phyloP scores from a whole-genome alignment of 257 asterid species.

The Agastache rugosa region DNA sequence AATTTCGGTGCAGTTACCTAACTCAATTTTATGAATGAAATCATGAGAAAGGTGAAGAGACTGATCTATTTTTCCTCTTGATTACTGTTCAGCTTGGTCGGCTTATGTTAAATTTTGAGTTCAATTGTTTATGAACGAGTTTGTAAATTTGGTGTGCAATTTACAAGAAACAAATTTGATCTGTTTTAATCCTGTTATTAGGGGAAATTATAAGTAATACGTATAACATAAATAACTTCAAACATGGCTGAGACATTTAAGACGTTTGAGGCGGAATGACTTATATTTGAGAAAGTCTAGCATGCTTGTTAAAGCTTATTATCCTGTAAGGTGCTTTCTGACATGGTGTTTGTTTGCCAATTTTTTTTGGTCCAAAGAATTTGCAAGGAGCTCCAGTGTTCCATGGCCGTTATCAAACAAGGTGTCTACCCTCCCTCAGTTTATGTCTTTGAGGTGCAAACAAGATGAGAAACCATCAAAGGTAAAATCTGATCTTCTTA shows the following conservation, averaged over 20 bases:
- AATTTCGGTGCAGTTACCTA: slow-evolving; percentile 2
- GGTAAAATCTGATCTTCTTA: slow-evolving; percentile 39
- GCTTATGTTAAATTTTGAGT: slow-evolving; percentile 16
- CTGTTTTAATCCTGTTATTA: not conserved
- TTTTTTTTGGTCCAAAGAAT: slow-evolving; percentile 37
- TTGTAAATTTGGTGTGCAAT: not conserved
- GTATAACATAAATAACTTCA: not conserved
- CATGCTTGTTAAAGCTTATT: slow-evolving; percentile 14
- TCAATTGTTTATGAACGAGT: not conserved
- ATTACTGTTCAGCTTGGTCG: slow-evolving; percentile 1
- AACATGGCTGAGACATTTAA: not conserved
- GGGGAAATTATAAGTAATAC: slow-evolving; percentile 1
- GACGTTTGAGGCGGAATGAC: not conserved
- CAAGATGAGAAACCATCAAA: slow-evolving; percentile 54
- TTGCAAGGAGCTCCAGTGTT: slow-evolving; percentile 47
- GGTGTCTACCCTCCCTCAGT: slow-evolving; percentile 57
- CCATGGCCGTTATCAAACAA: slow-evolving; percentile 55
- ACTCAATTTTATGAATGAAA: not conserved
- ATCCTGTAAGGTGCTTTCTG: slow-evolving; percentile 23
- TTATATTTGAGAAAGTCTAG: not conserved
- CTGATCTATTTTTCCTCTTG: not conserved
- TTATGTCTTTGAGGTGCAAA: slow-evolving; percentile 52
- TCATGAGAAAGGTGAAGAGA: not conserved
- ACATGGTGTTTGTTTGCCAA: slow-evolving; percentile 11
- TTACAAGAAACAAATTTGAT: not conserved